phyloP scores from a whole-genome alignment of 305 asterid genomes.

The Solanum hybrid region DNA sequence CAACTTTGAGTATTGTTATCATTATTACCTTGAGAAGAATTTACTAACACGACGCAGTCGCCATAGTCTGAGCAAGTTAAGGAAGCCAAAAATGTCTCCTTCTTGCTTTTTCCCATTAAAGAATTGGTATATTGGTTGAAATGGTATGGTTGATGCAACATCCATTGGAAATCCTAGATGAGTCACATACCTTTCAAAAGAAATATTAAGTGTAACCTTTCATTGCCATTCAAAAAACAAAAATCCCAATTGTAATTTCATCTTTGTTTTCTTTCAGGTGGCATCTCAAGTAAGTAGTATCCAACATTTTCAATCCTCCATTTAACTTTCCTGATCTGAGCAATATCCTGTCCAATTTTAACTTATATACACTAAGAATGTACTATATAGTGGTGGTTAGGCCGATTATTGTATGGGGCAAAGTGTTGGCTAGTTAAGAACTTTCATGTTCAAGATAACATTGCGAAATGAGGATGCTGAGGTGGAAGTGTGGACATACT shows the following conservation, averaged over 20 bases:
- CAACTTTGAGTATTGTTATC: background rate
- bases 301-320: background rate
- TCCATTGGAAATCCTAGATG: conserved; percentile 78
- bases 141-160: conserved; percentile 81
- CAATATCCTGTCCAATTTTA: background rate
- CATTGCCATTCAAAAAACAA: background rate
- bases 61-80: conserved; percentile 93
- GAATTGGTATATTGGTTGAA: conserved; percentile 43
- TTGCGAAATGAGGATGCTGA: background rate
- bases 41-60: conserved; percentile 83
- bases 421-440: background rate
- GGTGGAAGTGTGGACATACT: background rate
- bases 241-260: background rate
- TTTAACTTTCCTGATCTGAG: background rate
- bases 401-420: background rate
- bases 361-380: background rate
- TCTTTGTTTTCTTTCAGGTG: background rate
- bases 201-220: background rate
- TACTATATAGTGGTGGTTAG: background rate
- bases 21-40: conserved; percentile 61
- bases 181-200: conserved; percentile 40
- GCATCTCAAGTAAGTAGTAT: background rate
- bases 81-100: conserved; percentile 61
- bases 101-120: conserved; percentile 34
- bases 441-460: background rate